Percentiles rank a stretch among this genome's conserved stretches.
Evolutionary conservation across 768 basidiomycete species (phyloP).

Genomic region (Kwoniella sp.): DNA sequence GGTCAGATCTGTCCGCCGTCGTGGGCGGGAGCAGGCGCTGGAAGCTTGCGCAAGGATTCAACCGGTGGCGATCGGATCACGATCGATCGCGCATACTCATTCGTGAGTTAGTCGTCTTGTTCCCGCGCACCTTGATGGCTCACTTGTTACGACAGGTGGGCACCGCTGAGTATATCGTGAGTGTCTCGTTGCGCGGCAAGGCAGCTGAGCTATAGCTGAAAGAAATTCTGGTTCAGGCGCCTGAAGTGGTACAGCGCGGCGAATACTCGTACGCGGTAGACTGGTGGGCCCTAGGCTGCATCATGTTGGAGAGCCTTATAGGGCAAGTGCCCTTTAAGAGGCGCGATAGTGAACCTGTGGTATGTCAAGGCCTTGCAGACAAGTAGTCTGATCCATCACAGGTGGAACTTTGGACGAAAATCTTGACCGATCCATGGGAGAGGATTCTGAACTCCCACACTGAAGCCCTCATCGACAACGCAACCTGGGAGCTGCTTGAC

Average conservation of each 20-base stretch:
- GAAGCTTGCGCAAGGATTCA: conserved; percentile 14
- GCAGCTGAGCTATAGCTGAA: neutral
- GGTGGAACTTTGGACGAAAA: conserved; percentile 57
- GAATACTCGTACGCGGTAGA: conserved; percentile 52
- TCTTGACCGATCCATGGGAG: conserved; percentile 59
- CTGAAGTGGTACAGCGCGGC: conserved; percentile 84
- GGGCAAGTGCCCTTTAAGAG: conserved; percentile 64
- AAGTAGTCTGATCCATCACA: neutral
- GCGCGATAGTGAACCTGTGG: conserved; percentile 28
- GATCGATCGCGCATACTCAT: conserved; percentile 31
- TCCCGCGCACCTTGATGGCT: neutral
- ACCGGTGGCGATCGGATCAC: conserved; percentile 17
- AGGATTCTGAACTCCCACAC: conserved; percentile 63
- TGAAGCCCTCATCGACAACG: conserved; percentile 87
- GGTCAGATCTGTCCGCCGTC: conserved; percentile 23
- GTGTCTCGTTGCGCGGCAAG: conserved; percentile 7
- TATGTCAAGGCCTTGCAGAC: neutral
- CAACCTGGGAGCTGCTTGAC: neutral
- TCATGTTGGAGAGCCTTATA: conserved; percentile 95
- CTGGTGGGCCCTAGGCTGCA: conserved; percentile 99
- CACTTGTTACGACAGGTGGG: conserved; percentile 19
- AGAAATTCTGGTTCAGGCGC: conserved; percentile 55
- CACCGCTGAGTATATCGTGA: conserved; percentile 43
- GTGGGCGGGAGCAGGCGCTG: conserved; percentile 36
- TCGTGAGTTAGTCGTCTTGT: conserved; percentile 18